Base-by-base conservation (phyloP, 331 rosid species). In the Pyracantha coccinea region DNA sequence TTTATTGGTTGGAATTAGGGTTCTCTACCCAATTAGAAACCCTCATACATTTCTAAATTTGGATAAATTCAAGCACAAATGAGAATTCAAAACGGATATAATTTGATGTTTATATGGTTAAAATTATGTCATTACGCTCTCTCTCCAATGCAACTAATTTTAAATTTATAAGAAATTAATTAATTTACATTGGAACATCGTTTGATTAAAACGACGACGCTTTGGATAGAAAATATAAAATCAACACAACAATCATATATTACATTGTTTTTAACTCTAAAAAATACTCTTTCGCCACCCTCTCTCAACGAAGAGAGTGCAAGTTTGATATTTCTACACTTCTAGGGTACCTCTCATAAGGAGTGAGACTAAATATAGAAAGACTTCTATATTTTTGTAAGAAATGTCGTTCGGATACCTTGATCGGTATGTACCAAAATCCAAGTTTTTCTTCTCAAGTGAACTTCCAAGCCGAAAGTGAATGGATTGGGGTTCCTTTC, bases 381-480 rank as follows among this genome's bases (percentile, higher is more conserved):
- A 6, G 1, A 50, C 8, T 50, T 50, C 20, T 6, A 17, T 1
- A 17, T 4, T 50, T 50, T 2, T 6, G 20, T 50, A 6, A 50
- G n/a, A 50, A 2, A 0, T 16, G n/a, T 50, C 7, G 10, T 50
- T 6, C 1, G 1, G 4, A 17, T 17, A 0, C 16, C 21, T 1
- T 16, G 4, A 50, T 6, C 3, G 0, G 20, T 16, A 50, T 47
- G 8, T 17, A 4, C 0, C 19, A 16, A 38, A 38, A 38, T 17
- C 4, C 55, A 38, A 38, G 13, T 38, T 38, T 38, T 38, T 9
- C 45, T 10, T 38, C 77, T 83, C 80, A 85, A 24, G 47, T 81
- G 72, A 93, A 90, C 80, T 78, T 82, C 97, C 97, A 93, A 82
- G 89, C 95, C 16, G 97, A 93, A 78, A 90, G 21, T 24, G 97